Base-by-base conservation (phyloP, 2,329 filamentous ascomycete genomes). In the Metarhizium sp. region DNA sequence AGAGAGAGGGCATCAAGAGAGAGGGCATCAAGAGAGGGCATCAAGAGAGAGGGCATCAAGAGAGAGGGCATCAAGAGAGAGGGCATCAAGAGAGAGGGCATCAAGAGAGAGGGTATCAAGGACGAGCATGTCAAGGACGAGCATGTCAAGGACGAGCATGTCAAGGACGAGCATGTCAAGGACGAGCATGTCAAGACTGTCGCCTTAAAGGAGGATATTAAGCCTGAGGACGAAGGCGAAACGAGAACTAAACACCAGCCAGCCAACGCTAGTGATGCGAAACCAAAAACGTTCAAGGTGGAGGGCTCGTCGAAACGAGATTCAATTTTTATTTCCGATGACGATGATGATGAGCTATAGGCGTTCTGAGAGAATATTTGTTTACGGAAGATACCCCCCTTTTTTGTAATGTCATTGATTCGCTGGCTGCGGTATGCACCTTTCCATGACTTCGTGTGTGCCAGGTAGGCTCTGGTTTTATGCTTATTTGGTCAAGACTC, bases 401-500 rank as follows among this genome's bases (percentile, higher is more conserved):
- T 52, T 42, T 53, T 59, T 57, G 54, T 53, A 20, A 50, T 52
- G 52, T 25, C 20, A 48, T 1, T 48, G 11, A 2, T 18, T 13
- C 20, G 20, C 25, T 45, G n/a, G 11, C 45, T n/a, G 45, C 25
- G 45, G 13, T 0, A 6, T 18, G 20, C 20, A 29, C 25, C 45
- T 4, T 14, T 16, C 32, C 25, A 53, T 18, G 11, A n/a, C 10
- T 50, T 30, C n/a, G 2, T 30, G 30, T 18, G n/a, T 20, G 18
- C 42, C 3, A n/a, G 25, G 14, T 42, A 2, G 20, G 11, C 42
- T 14, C n/a, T 42, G 18, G 18, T 29, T 18, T 18, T 14, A 18
- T 50, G 4, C 18, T 49, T 14, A 81, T 57, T 83, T 83, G 0
- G 75, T 80, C 52, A 81, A 64, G 0, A 76, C 73, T 3, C 80